Conservation (phyloP, 139 green algal species). For the Chlamydomonas schloesseri region DNA sequence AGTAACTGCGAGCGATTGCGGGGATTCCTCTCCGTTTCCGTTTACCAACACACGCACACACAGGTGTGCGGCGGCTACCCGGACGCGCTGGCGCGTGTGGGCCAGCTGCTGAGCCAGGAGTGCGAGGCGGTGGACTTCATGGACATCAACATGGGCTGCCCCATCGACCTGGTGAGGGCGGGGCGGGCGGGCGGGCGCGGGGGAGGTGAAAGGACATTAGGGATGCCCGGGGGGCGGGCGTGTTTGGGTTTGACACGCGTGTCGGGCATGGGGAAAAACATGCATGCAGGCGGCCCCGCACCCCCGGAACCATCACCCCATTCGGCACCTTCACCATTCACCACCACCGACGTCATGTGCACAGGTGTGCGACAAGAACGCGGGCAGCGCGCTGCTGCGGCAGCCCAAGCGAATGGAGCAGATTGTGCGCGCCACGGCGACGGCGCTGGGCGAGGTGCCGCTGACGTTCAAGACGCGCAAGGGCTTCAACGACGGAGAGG, state of each 20-base stretch:
- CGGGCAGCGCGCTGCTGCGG: conserved; percentile 86
- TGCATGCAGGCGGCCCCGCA: no score
- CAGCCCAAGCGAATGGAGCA: conserved; percentile 79
- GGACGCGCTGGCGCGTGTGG: conserved; percentile 77
- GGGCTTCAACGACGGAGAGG: conserved; percentile 76
- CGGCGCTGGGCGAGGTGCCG: conserved; percentile 63
- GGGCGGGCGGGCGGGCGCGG: no score
- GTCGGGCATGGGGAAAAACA: no score
- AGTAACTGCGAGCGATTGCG: no score
- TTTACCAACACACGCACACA: not conserved
- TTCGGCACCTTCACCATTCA: no score
- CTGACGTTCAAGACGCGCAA: conserved; percentile 95
- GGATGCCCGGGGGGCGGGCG: no score
- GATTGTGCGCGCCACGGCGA: conserved; percentile 70
- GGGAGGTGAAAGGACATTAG: no score
- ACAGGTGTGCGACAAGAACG: conserved; percentile 77
- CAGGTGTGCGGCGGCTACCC: conserved; percentile 90
- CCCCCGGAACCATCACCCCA: no score
- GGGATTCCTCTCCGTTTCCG: no score
- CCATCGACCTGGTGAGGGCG: conserved; percentile 58
- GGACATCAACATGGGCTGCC: conserved; percentile 91
- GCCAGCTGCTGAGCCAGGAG: conserved; percentile 82
- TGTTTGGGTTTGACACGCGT: no score
- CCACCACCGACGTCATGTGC: no score
- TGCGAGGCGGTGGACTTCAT: conserved; percentile 86